A percentile compares a stretch with the other conserved stretches of the same genome.
These are phyloP conservation scores for Zea mays DNA, from an alignment of 176 grass and related monocot genomes.

Conservation along the genomic window Zm-B73-REFERENCE-NAM-5.0 NC_050102.1:169356001-169356500, in stretches of 20 bases:
- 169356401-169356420: neutral
- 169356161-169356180: constrained; percentile 17
- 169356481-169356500: constrained; percentile 95
- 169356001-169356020: too few species aligned
- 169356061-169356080: too few species aligned
- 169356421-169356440: neutral
- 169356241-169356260: neutral
- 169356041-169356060: too few species aligned
- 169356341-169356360: neutral
- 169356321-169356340: neutral
- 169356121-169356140: too few species aligned
- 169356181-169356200: constrained; percentile 6
- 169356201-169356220: neutral
- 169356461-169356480: constrained; percentile 98
- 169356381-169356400: constrained; percentile 18
- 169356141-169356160: too few species aligned
- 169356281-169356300: neutral
- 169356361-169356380: neutral
- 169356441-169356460: constrained; percentile 59
- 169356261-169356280: neutral
- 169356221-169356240: neutral
- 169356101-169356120: too few species aligned
- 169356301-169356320: neutral
- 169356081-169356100: too few species aligned
- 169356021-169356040: too few species aligned